Base-by-base conservation (phyloP, 2,329 filamentous ascomycete species). In the Cercospora brassicicola region DNA sequence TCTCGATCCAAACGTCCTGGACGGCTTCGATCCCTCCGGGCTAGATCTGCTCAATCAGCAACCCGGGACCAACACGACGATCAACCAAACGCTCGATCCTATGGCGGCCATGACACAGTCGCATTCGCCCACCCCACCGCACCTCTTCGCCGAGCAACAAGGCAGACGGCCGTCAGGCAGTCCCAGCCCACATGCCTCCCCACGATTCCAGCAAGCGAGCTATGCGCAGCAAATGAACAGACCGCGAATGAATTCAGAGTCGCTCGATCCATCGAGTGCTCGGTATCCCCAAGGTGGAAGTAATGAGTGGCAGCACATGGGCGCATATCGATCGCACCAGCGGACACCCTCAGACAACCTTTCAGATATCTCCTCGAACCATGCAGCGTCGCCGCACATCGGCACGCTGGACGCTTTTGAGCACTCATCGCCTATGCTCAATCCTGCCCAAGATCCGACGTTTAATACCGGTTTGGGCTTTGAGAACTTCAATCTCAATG, bases 261-360 rank as follows among this genome's bases (percentile, higher is more conserved):
- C 88, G 23, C 79, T 90, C 33, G 88, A 89, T 70, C 88, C 88
- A 5, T 82, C 84, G 7, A 88, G 82, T 71, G 86, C 87, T 2
- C 85, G 86, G 60, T 90, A 86, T 73, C 82, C 85, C 53, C 83
- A 85, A 70, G 80, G 80, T 15, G 78, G 81, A 56, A 81, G 82
- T 59, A 81, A 81, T 56, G 88, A 90, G 69, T 90, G 88, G 88
- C 79, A 81, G 66, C 82, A 83, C 36, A 83, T 82, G 76, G 85
- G 86, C 73, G 81, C 82, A 42, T 97, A 96, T 76, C 90, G 92
- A 72, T 85, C 87, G n/a, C 94, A 97, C 78, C 87, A 93, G 73
- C 88, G 94, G 75, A 89, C 88, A 42, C 91, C 92, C 0, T 97
- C 94, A n/a, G 94, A 97, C 72, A 81, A 82, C 74, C 93, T 90